Conservation (phyloP, 1,139 yeast genomes). For the Nadsonia starkeyi-henricii region DNA sequence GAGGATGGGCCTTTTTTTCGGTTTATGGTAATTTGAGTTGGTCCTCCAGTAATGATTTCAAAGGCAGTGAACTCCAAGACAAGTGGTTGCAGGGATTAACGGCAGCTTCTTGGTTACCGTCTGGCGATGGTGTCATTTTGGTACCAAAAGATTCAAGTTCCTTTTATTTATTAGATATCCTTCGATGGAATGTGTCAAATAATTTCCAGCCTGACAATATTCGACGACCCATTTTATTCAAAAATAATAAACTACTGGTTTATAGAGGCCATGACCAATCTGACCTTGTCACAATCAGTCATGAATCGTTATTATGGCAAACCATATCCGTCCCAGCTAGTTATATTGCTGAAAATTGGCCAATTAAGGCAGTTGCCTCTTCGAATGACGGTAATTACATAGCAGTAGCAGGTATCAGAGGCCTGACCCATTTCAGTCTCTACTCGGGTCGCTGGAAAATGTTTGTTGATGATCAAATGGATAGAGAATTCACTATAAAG, state of each 20-base stretch:
- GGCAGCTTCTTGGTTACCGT: conserved; percentile 22
- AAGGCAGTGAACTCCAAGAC: conserved; percentile 15
- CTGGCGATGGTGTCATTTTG: conserved; percentile 19
- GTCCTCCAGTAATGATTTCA: conserved; percentile 18
- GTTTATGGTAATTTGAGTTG: conserved; percentile 26
- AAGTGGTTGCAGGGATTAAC: conserved; percentile 22
- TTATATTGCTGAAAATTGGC: conserved; percentile 29
- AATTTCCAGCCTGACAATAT: conserved; percentile 19
- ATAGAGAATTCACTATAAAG: conserved; percentile 26
- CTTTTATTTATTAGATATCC: conserved; percentile 18
- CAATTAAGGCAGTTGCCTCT: conserved; percentile 24
- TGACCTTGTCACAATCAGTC: conserved; percentile 25
- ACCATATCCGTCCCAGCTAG: conserved; percentile 26
- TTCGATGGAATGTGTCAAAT: conserved; percentile 22
- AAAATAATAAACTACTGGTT: conserved; percentile 24
- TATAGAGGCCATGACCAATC: conserved; percentile 28
- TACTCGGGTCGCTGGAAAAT: conserved; percentile 29
- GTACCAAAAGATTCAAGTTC: conserved; percentile 12
- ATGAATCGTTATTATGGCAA: conserved; percentile 28
- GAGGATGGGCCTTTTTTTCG: conserved; percentile 26
- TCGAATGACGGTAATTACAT: conserved; percentile 29
- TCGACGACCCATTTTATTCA: conserved; percentile 23
- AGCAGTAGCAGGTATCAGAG: conserved; percentile 30
- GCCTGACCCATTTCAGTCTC: conserved; percentile 27
- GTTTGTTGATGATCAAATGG: conserved; percentile 24